A percentile compares a stretch with the other conserved stretches of the same genome.
These are phyloP conservation scores for Hanseniaspora vineae DNA, from an alignment of 805 yeast species.

Conservation along the genomic window DNA sequence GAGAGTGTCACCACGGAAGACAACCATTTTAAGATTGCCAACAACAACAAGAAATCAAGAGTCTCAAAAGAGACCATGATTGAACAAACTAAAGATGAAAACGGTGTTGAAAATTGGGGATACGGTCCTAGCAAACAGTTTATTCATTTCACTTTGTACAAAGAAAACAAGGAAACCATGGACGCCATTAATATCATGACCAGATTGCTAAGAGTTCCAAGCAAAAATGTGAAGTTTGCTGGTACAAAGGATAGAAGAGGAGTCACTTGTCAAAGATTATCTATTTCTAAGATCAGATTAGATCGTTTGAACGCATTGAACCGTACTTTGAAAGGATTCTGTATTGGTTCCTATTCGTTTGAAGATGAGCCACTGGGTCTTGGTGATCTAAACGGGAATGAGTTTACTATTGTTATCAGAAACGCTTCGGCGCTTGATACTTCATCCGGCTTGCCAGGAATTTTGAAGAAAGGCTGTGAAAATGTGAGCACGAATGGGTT, in stretches of 20 bases:
- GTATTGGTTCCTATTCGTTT: conserved; percentile 68
- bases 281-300: conserved; percentile 54
- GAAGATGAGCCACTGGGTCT: conserved; percentile 47
- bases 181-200: conserved; percentile 72
- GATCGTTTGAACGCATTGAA: conserved; percentile 70
- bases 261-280: conserved; percentile 76
- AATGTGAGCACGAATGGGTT: conserved; percentile 61
- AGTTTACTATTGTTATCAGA: conserved; percentile 73
- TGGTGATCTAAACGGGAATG: conserved; percentile 84
- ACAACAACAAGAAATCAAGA: conserved; percentile 29
- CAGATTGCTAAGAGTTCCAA: conserved; percentile 62
- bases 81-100: conserved; percentile 25
- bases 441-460: conserved; percentile 27
- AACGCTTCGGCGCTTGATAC: conserved; percentile 36
- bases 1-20: conserved; percentile 68
- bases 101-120: conserved; percentile 53
- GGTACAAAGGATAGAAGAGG: conserved; percentile 98
- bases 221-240: conserved; percentile 61
- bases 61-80: conserved; percentile 25
- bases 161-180: conserved; percentile 96
- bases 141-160: conserved; percentile 70
- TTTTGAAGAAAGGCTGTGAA: conserved; percentile 38
- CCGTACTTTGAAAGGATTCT: conserved; percentile 60
- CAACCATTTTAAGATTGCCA: conserved; percentile 51
- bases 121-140: conserved; percentile 59